Conservation (phyloP, 73 alveolate genomes). For the Stentor coeruleus region DNA sequence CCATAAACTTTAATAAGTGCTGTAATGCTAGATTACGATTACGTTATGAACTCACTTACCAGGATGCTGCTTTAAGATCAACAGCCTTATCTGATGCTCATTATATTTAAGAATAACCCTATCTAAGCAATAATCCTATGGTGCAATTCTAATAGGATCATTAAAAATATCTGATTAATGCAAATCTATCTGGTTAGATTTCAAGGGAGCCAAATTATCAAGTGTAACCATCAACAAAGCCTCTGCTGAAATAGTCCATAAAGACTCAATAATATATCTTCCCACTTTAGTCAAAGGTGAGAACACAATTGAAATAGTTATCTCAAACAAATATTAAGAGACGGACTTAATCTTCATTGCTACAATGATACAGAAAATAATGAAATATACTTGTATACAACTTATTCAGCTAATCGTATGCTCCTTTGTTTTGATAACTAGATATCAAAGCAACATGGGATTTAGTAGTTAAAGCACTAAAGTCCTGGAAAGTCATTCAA, state of each 20-base stretch:
- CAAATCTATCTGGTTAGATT: slow-evolving; percentile 7
- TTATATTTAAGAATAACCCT: neutral
- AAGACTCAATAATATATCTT: slow-evolving; percentile 27
- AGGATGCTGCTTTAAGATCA: slow-evolving; percentile 12
- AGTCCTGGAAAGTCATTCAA: slow-evolving; percentile 78
- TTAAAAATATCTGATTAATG: neutral
- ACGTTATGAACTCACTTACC: neutral
- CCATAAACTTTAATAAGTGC: too few species aligned
- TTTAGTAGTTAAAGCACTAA: slow-evolving; percentile 73
- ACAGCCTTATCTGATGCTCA: neutral
- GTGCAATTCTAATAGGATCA: neutral
- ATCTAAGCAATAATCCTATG: neutral
- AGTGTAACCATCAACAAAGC: slow-evolving; percentile 8
- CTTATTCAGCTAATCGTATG: slow-evolving; percentile 85
- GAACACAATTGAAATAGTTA: slow-evolving; percentile 39
- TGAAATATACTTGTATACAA: slow-evolving; percentile 84
- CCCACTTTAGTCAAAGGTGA: slow-evolving; percentile 24
- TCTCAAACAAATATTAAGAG: slow-evolving; percentile 46
- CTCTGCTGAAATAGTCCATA: neutral
- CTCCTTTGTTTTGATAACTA: slow-evolving; percentile 98
- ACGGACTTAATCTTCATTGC: slow-evolving; percentile 88
- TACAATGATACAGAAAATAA: slow-evolving; percentile 83
- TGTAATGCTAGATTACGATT: too few species aligned
- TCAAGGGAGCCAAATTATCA: neutral
- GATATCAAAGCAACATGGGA: slow-evolving; percentile 86